Conservation (phyloP, 805 yeast species). For the Cyberlindnera nakhonratchasimensis region DNA sequence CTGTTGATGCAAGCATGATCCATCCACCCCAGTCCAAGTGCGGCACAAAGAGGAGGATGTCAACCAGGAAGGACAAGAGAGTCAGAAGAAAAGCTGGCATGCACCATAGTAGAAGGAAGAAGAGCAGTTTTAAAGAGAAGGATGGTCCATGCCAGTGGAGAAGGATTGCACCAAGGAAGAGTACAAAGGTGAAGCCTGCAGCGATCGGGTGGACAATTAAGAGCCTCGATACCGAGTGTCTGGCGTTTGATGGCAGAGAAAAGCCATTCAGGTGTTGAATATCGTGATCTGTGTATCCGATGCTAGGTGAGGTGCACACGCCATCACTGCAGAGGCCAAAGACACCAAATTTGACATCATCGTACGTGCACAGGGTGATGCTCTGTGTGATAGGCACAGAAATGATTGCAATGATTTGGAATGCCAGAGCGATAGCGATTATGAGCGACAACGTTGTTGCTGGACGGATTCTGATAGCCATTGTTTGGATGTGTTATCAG, state of each 20-base stretch:
- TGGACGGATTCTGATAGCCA: constrained; percentile 30
- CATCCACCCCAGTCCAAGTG: constrained; percentile 82
- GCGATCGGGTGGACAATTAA: constrained; percentile 68
- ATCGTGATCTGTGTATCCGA: constrained; percentile 41
- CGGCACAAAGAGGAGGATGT: constrained; percentile 73
- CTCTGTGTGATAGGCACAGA: constrained; percentile 55
- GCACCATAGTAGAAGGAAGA: constrained; percentile 54
- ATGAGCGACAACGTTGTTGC: constrained; percentile 37
- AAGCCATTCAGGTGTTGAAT: constrained; percentile 36
- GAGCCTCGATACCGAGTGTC: constrained; percentile 55
- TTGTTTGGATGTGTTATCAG: constrained; percentile 4
- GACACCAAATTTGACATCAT: constrained; percentile 58
- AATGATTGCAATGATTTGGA: constrained; percentile 56
- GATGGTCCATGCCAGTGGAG: constrained; percentile 37
- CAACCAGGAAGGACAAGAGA: constrained; percentile 75
- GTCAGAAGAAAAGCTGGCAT: constrained; percentile 67
- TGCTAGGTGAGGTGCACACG: constrained; percentile 37
- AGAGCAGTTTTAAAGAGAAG: constrained; percentile 40
- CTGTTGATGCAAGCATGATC: constrained; percentile 69
- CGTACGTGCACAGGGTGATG: constrained; percentile 48
- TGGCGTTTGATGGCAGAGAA: constrained; percentile 55
- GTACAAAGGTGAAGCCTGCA: constrained; percentile 48
- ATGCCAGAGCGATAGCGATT: constrained; percentile 47
- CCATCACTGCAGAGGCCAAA: constrained; percentile 56
- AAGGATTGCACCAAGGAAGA: constrained; percentile 38